Base-by-base conservation (phyloP, 805 yeast species). In the Sugiyamaella mastotermitis region DNA sequence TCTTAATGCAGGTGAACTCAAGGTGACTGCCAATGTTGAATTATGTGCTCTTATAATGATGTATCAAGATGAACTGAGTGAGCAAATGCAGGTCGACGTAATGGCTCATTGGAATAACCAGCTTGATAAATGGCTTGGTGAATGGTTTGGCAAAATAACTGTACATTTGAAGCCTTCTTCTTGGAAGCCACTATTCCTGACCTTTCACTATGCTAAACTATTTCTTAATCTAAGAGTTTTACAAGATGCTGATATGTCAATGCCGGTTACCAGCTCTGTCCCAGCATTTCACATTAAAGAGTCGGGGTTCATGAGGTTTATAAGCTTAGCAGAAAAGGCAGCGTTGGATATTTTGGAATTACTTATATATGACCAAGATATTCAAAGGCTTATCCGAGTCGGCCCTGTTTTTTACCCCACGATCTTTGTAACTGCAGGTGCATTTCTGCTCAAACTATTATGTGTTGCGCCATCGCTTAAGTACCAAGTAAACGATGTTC, bases 381-480 rank as follows among this genome's bases (percentile, higher is more conserved):
- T 41, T 17, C 46, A 47, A 35, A 42, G 52, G 20, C 38, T 48
- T 23, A 37, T 48, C 8, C 20, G 39, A 6, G 41, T 38, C 10
- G 52, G 48, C 9, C 52, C 52, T 5, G 50, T 48, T 17, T 48
- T 48, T 31, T 46, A 48, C 29, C 48, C 50, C 18, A 48, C 52
- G 4, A 46, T 48, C 13, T 46, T 48, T 23, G 46, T 48, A n/a
- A 48, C 52, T 1, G 52, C 52, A 3, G 38, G 47, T 4, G 52
- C 52, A 10, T 43, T 41, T 26, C 37, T 48, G 15, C 39, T 48
- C 20, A 48, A 46, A 36, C 41, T 48, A 16, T 34, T 48, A n/a
- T 38, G 42, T 17, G 22, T 39, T 10, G 37, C 41, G 1, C 35
- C 42, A 15, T 24, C 26, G 5, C 31, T 43, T 3, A 20, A 36